Evolutionary conservation across 495 filamentous ascomycete genomes (phyloP).

Genomic region (Haplographium delicatum): DNA sequence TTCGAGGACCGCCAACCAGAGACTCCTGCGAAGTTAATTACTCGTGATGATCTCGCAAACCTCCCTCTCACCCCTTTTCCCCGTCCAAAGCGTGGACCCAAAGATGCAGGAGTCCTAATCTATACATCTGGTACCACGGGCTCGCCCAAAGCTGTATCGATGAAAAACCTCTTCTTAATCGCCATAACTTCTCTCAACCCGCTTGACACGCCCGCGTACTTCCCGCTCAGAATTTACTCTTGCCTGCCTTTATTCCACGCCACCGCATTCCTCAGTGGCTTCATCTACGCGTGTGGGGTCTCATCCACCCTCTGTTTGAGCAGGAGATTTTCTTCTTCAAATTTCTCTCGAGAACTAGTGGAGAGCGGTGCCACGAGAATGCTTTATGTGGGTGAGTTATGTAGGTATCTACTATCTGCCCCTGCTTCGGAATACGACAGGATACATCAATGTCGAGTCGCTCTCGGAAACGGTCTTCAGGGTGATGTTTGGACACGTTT

Average conservation of each 20-base stretch:
- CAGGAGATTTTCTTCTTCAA: slow-evolving; percentile 12
- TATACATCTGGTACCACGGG: background rate
- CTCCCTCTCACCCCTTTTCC: background rate
- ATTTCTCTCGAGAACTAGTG: slow-evolving; percentile 27
- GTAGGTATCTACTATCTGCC: slow-evolving; percentile 14
- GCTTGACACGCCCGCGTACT: slow-evolving; percentile 31
- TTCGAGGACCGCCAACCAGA: background rate
- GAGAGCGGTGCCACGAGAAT: slow-evolving; percentile 22
- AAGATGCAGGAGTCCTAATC: background rate
- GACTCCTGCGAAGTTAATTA: no score
- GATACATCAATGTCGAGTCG: slow-evolving; percentile 1
- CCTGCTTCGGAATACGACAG: background rate
- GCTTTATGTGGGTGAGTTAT: slow-evolving; percentile 31
- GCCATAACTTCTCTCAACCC: background rate
- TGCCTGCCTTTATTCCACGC: slow-evolving; percentile 11
- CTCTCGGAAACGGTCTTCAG: slow-evolving; percentile 3
- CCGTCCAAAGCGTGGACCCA: background rate
- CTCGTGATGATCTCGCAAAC: background rate
- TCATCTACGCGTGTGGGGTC: slow-evolving; percentile 35
- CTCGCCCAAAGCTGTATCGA: background rate
- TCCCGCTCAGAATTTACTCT: slow-evolving; percentile 19
- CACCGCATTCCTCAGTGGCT: background rate
- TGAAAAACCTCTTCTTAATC: background rate
- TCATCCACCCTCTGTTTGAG: slow-evolving; percentile 38
- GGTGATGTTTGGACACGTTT: slow-evolving; percentile 1